These are phyloP conservation scores for Albugo candida DNA, from an alignment of 352 stramenopile genomes.

Conservation along the genomic window DNA sequence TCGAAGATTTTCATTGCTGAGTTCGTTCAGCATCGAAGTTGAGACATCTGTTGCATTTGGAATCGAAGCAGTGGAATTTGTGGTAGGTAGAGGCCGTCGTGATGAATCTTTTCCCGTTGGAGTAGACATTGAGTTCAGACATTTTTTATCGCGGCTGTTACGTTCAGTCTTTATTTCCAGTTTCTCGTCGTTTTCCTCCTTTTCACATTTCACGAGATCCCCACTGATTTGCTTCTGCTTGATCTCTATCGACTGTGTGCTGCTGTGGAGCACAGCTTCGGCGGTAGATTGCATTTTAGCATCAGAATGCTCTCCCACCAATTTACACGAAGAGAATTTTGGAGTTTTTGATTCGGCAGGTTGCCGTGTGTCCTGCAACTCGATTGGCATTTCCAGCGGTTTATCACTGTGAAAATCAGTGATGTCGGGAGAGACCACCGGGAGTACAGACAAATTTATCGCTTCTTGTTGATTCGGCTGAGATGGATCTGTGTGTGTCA, in stretches of 20 bases:
- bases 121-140: not conserved
- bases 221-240: too few species aligned
- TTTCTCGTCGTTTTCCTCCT: too few species aligned
- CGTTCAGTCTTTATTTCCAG: too few species aligned
- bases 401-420: conserved; percentile 9
- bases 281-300: too few species aligned
- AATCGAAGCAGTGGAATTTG: conserved; percentile 9
- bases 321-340: too few species aligned
- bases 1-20: conserved; percentile 89
- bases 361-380: conserved; percentile 18
- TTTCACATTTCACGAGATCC: too few species aligned
- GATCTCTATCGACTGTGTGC: too few species aligned
- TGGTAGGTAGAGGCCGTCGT: not conserved
- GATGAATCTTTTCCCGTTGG: conserved; percentile 11
- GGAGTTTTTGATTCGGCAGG: too few species aligned
- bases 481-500: conserved; percentile 8
- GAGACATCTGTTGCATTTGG: conserved; percentile 30
- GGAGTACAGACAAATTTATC: conserved; percentile 4
- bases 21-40: conserved; percentile 71
- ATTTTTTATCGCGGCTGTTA: not conserved
- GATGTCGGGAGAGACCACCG: too few species aligned
- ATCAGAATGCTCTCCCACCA: too few species aligned
- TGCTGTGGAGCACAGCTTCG: too few species aligned
- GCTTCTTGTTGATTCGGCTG: conserved; percentile 14
- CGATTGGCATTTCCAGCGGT: conserved; percentile 36